These are phyloP conservation scores for Microbotryum silenes-acaulis DNA, from an alignment of 1,284 basidiomycete genomes.

Conservation along the genomic window DNA sequence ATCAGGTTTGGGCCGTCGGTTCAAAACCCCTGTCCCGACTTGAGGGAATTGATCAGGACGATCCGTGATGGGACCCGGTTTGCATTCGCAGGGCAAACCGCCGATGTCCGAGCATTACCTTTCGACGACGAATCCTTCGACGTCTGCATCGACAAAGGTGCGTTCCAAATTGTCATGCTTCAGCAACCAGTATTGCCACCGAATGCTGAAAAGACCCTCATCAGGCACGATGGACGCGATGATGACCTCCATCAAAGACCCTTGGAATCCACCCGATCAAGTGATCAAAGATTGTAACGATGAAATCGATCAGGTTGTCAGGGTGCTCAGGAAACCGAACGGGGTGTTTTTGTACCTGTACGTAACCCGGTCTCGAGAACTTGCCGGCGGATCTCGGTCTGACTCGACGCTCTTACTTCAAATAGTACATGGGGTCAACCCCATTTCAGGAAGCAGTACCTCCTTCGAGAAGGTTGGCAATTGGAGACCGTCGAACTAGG, in stretches of 20 bases:
- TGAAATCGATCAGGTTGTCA: constrained; percentile 71
- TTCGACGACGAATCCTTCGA: constrained; percentile 67
- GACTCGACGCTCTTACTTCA: background rate
- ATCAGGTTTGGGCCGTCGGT: too few relatives aligned
- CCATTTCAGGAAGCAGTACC: constrained; percentile 23
- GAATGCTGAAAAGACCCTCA: background rate
- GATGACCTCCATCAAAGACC: constrained; percentile 64
- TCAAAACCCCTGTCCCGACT: too few relatives aligned
- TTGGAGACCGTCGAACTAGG: constrained; percentile 18
- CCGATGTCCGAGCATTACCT: constrained; percentile 69
- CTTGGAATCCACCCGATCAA: constrained; percentile 68
- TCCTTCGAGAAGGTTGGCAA: constrained; percentile 19
- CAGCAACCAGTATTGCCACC: background rate
- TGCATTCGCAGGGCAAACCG: constrained; percentile 61
- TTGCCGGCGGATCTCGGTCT: constrained; percentile 15
- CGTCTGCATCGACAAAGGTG: constrained; percentile 81
- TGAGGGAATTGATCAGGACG: too few relatives aligned
- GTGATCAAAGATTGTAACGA: constrained; percentile 65
- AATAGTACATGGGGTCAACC: constrained; percentile 17
- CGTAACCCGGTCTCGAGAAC: background rate
- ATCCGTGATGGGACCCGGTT: background rate
- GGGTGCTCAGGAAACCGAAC: constrained; percentile 2
- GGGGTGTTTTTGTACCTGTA: constrained; percentile 27
- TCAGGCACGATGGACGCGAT: constrained; percentile 85
- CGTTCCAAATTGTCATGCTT: background rate